Evolutionary conservation across 2,329 filamentous ascomycete genomes (phyloP), one percentile per base, ranked within the genome.

Genomic region (Fusarium liriodendri): DNA sequence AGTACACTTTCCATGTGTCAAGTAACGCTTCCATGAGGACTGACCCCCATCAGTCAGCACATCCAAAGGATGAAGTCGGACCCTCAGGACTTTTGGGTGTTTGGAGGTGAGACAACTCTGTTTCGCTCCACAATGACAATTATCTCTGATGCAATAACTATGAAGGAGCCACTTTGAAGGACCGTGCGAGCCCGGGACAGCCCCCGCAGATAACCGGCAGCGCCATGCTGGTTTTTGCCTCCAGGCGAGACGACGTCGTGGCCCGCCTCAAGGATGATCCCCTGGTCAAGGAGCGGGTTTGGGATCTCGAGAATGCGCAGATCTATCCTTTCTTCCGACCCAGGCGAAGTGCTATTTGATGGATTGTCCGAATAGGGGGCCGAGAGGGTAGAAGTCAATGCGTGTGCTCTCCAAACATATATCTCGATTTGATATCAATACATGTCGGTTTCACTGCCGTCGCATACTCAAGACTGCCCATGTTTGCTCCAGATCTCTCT

Each of bases 261-360:
- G 50, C 45, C 16, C 64, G 64, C 40, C 57, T 66, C 35, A 40
- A 62, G 57, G 57, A 61, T 42, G 64, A 66, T 38, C 64, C 57
- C 27, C 29, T 66, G 57, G 45, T 60, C 22, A 42, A 54, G 45
- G 57, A 60, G 37, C 33, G 58, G 33, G 35, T 66, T 29, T 66
- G 64, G 64, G 64, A 66, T 37, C 25, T 66, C 29, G 40, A 62
- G 6, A 66, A 66, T 55, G 64, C 57, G 22, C 57, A 61, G 35
- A 55, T 66, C 45, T 37, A 66, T 57, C 64, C 64, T 54, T 66
- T 66, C 20, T 66, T 62, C 20, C 62, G 62, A 25, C 62, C 62
- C 7, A 64, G 37, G 25, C 22, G 47, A 29, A 27, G 22, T 29
- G 22, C 47, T 18, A 27, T 52, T 18, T 52, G 25, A 52, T 27